Evolutionary conservation across 2,329 filamentous ascomycete species (phyloP).

Genomic region (Trichoderma arundinaceum): DNA sequence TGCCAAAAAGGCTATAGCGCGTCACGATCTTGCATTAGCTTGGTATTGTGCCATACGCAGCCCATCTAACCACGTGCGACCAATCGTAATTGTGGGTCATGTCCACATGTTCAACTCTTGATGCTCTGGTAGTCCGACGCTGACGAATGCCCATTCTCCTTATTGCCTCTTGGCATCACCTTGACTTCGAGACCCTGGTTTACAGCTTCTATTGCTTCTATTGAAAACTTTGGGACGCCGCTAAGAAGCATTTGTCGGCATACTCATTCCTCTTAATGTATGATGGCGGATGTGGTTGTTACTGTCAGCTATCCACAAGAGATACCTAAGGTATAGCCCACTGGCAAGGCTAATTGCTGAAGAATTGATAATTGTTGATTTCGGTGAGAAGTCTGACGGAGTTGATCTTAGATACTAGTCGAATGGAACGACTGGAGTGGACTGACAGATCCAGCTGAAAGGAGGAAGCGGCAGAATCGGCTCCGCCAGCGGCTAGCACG

Average conservation of each 20-base stretch:
- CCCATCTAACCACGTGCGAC: neutral
- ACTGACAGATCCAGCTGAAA: slow-evolving; percentile 13
- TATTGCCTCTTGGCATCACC: neutral
- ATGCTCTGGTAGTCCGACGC: neutral
- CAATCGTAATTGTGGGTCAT: neutral
- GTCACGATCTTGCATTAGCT: slow-evolving; percentile 18
- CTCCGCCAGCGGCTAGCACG: neutral
- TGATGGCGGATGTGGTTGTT: neutral
- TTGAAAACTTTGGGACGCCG: too few relatives aligned
- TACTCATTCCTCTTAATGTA: neutral
- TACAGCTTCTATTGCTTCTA: too few relatives aligned
- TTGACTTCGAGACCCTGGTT: too few relatives aligned
- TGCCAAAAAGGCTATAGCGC: slow-evolving; percentile 1
- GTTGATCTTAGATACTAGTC: neutral
- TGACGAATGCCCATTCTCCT: neutral
- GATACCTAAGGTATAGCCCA: neutral
- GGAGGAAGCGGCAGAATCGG: slow-evolving; percentile 17
- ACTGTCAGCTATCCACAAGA: neutral
- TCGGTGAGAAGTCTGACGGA: neutral
- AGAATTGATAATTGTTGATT: neutral
- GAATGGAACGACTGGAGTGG: slow-evolving; percentile 2
- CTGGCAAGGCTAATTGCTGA: neutral
- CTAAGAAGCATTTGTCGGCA: neutral
- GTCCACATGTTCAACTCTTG: neutral
- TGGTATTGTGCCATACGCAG: neutral